phyloP scores from a whole-genome alignment of 805 yeast genomes.

The Candida xyloterini region DNA sequence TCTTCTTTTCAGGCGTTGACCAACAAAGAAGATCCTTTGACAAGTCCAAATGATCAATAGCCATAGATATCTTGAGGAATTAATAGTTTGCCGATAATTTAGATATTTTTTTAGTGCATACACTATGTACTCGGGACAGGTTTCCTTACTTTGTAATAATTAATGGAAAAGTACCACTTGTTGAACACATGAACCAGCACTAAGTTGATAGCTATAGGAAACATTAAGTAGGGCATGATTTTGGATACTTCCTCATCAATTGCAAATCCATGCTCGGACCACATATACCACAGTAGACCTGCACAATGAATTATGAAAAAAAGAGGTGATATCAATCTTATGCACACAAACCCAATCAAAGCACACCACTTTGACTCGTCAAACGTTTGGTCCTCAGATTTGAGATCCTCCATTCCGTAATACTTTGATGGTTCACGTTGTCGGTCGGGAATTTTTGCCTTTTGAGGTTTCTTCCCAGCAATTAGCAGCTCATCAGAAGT shows the following conservation, averaged over 20 bases:
- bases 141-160: constrained; percentile 23
- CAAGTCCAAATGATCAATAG: constrained; percentile 4
- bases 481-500: constrained; percentile 19
- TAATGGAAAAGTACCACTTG: constrained; percentile 24
- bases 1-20: constrained; percentile 42
- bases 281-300: constrained; percentile 17
- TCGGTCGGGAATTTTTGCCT: not conserved
- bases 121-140: not conserved
- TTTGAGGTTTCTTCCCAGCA: constrained; percentile 5
- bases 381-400: constrained; percentile 12
- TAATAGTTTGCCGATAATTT: not conserved
- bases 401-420: constrained; percentile 9
- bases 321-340: constrained; percentile 28
- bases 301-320: constrained; percentile 27
- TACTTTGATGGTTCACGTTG: constrained; percentile 2
- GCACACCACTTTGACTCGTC: constrained; percentile 22
- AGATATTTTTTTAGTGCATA: not conserved
- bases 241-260: constrained; percentile 11
- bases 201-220: constrained; percentile 21
- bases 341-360: constrained; percentile 26
- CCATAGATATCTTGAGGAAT: not conserved
- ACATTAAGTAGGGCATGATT: constrained; percentile 20
- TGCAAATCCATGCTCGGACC: constrained; percentile 16
- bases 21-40: constrained; percentile 15
- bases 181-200: constrained; percentile 26